Evolutionary conservation across 257 asterid genomes (phyloP).

Genomic region (Ilex asprella): DNA sequence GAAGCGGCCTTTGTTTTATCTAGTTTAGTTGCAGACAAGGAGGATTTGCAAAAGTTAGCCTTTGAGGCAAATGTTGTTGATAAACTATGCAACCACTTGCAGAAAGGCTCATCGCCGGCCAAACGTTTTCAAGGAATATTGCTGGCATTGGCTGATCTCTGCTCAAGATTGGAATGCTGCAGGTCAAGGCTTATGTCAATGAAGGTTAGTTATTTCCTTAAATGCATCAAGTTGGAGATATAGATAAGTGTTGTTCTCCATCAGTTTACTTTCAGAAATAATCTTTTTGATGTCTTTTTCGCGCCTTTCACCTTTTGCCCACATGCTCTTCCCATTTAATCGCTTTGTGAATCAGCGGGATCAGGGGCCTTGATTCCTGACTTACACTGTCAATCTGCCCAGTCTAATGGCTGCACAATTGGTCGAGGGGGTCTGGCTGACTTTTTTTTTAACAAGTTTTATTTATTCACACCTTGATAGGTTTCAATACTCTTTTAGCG

Average conservation of each 20-base stretch:
- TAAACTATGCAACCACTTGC: conserved; percentile 52
- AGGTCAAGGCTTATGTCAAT: conserved; percentile 59
- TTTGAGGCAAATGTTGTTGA: conserved; percentile 59
- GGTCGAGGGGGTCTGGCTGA: too few species aligned
- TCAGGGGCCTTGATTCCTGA: too few species aligned
- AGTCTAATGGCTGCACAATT: too few species aligned
- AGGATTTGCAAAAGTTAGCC: conserved; percentile 79
- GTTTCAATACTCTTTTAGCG: too few species aligned
- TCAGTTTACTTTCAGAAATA: too few species aligned
- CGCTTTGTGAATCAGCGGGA: too few species aligned
- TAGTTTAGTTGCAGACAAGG: conserved; percentile 61
- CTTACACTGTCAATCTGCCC: too few species aligned
- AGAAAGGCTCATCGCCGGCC: conserved; percentile 41
- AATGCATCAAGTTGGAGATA: neutral
- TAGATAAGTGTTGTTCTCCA: neutral
- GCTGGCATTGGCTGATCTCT: conserved; percentile 66
- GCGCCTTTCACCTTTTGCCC: neutral
- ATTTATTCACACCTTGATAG: too few species aligned
- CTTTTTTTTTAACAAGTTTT: too few species aligned
- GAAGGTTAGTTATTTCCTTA: conserved; percentile 45
- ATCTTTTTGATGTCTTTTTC: neutral
- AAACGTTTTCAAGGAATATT: conserved; percentile 71
- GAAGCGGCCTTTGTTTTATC: conserved; percentile 82
- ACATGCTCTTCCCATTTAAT: conserved; percentile 4
- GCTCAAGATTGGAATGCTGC: conserved; percentile 83